Conservation (phyloP, 129 eudicot genomes). For the sunflower (Helianthus annuus) region HanXRQr2.0-SUNRISE NC_035440.2:4952495-4952994, state of each 20-base stretch:
- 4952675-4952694: conserved; percentile 74
- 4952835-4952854: conserved; percentile 59
- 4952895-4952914: conserved; percentile 27
- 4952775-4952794: conserved; percentile 99
- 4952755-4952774: conserved; percentile 88
- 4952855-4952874: conserved; percentile 35
- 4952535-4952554: no score
- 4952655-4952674: no score
- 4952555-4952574: no score
- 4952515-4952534: no score
- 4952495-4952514: no score
- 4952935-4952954: conserved; percentile 56
- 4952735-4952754: conserved; percentile 90
- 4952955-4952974: conserved; percentile 40
- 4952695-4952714: conserved; percentile 88
- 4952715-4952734: conserved; percentile 99
- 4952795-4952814: conserved; percentile 56
- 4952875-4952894: conserved; percentile 35
- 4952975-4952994: conserved; percentile 22
- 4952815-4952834: conserved; percentile 30
- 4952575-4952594: no score
- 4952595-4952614: no score
- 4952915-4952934: conserved; percentile 29
- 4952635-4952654: no score
- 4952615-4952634: no score